Evolutionary conservation across 106 monocot genomes (phyloP).

Genomic region (Platanthera zijinensis): DNA sequence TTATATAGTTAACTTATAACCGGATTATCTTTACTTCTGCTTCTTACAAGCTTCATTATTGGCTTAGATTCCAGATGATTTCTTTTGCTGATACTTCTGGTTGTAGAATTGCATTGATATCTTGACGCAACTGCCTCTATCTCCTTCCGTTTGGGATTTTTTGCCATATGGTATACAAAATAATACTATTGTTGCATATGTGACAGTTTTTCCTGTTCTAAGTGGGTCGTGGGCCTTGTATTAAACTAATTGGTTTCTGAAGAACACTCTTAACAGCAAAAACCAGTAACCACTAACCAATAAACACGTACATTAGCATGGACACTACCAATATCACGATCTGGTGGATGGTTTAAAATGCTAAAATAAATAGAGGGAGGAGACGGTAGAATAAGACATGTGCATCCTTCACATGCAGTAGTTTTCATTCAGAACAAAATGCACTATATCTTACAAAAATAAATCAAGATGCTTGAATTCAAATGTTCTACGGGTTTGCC

Average conservation of each 20-base stretch:
- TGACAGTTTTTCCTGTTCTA: conserved; percentile 97
- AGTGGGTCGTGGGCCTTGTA: conserved; percentile 98
- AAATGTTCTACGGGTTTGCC: no score
- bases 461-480: no score
- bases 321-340: not conserved
- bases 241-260: conserved; percentile 95
- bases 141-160: no score
- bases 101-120: no score
- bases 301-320: not conserved
- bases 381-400: not conserved
- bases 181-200: conserved; percentile 98
- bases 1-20: no score
- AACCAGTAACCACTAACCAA: conserved; percentile 49
- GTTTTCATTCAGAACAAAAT: not conserved
- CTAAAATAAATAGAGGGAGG: not conserved
- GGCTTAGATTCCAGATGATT: no score
- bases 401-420: not conserved
- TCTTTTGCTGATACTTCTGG: no score
- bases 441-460: no score
- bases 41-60: no score
- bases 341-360: not conserved
- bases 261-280: conserved; percentile 99
- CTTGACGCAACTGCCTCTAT: no score
- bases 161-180: conserved; percentile 99
- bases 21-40: no score